A percentile compares a stretch with the other conserved stretches of the same genome.
These are phyloP conservation scores for Penicillium sp. DNA, from an alignment of 2,329 filamentous ascomycete genomes.

Conservation along the genomic window DNA sequence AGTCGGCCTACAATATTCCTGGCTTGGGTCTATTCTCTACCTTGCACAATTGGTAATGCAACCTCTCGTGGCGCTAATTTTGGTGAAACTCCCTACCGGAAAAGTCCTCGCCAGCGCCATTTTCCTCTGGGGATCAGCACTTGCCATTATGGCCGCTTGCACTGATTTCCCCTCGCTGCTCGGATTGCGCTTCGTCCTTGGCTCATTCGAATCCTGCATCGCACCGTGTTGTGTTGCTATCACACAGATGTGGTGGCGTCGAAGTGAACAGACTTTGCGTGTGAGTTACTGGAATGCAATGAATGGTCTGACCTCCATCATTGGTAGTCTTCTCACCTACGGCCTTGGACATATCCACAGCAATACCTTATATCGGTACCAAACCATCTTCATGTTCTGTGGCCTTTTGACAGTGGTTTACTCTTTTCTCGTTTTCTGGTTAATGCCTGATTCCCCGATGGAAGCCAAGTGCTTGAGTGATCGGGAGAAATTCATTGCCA, in stretches of 20 bases:
- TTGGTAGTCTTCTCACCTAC: slow-evolving; percentile 57
- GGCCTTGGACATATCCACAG: slow-evolving; percentile 58
- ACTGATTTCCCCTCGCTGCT: slow-evolving; percentile 48
- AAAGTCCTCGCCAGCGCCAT: slow-evolving; percentile 54
- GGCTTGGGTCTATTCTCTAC: slow-evolving; percentile 61
- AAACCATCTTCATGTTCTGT: slow-evolving; percentile 56
- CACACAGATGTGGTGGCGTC: slow-evolving; percentile 61
- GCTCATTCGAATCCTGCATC: slow-evolving; percentile 34
- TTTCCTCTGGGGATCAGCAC: slow-evolving; percentile 52
- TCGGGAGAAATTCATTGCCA: slow-evolving; percentile 37
- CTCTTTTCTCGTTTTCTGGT: slow-evolving; percentile 44
- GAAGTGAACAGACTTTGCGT: slow-evolving; percentile 57
- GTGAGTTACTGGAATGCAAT: slow-evolving; percentile 60
- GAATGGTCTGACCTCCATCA: slow-evolving; percentile 58
- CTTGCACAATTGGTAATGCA: slow-evolving; percentile 60
- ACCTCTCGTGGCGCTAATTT: slow-evolving; percentile 51
- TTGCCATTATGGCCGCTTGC: slow-evolving; percentile 53
- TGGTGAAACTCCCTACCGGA: slow-evolving; percentile 44
- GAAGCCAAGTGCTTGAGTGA: slow-evolving; percentile 47
- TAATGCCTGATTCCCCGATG: slow-evolving; percentile 51
- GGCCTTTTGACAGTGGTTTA: slow-evolving; percentile 51
- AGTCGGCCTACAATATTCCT: slow-evolving; percentile 52
- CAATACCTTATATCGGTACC: slow-evolving; percentile 30
- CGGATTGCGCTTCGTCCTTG: slow-evolving; percentile 45
- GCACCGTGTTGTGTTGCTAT: slow-evolving; percentile 56